Conservation (phyloP, 140 eudicot genomes). For the Oenanthe javanica region DNA sequence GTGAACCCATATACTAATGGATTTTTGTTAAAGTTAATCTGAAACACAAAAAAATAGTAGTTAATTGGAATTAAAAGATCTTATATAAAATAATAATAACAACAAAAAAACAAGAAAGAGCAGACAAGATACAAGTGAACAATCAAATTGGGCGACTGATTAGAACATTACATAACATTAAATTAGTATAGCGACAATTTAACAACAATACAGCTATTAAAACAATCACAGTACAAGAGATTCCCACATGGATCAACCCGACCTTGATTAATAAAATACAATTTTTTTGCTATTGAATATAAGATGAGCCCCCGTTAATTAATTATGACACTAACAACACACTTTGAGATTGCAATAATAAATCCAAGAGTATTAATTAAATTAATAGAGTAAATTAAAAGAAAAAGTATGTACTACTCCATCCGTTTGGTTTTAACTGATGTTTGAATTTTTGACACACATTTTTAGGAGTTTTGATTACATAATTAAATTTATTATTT, state of each 20-base stretch:
- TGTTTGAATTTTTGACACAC: too few species aligned
- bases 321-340: not conserved
- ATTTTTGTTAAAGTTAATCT: too few species aligned
- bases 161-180: not conserved
- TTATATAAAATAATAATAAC: not conserved
- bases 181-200: not conserved
- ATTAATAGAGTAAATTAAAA: not conserved
- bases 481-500: too few species aligned
- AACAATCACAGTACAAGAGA: not conserved
- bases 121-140: not conserved
- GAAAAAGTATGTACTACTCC: not conserved
- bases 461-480: too few species aligned
- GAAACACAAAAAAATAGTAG: too few species aligned
- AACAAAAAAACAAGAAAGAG: not conserved
- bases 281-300: not conserved
- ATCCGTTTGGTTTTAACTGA: too few species aligned
- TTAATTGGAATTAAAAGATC: not conserved
- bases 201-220: not conserved
- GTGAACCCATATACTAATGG: not conserved
- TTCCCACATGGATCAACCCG: not conserved
- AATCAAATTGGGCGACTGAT: not conserved
- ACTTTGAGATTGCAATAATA: not conserved
- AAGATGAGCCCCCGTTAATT: not conserved
- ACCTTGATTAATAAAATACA: not conserved
- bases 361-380: not conserved